phyloP scores from a whole-genome alignment of 306 rosid genomes.

The Malus domestica region ASM211411v1 NC_041804.1:26635501-26636000 shows the following conservation, averaged over 20 bases:
- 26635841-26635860: constrained; percentile 80
- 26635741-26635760: constrained; percentile 76
- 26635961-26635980: constrained; percentile 85
- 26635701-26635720: constrained; percentile 77
- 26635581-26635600: constrained; percentile 85
- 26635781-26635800: constrained; percentile 73
- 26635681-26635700: constrained; percentile 72
- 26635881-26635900: constrained; percentile 65
- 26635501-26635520: constrained; percentile 65
- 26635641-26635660: constrained; percentile 81
- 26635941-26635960: constrained; percentile 71
- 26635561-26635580: constrained; percentile 79
- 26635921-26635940: constrained; percentile 56
- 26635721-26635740: constrained; percentile 69
- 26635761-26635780: constrained; percentile 65
- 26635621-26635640: constrained; percentile 58
- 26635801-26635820: constrained; percentile 53
- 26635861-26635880: constrained; percentile 54
- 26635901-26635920: constrained; percentile 57
- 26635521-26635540: constrained; percentile 42
- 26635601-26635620: constrained; percentile 81
- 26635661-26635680: constrained; percentile 86
- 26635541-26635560: constrained; percentile 86
- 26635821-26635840: constrained; percentile 76
- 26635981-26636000: constrained; percentile 76